Evolutionary conservation across 768 basidiomycete species (phyloP).

Genomic region (Lactifluus subvellereus): DNA sequence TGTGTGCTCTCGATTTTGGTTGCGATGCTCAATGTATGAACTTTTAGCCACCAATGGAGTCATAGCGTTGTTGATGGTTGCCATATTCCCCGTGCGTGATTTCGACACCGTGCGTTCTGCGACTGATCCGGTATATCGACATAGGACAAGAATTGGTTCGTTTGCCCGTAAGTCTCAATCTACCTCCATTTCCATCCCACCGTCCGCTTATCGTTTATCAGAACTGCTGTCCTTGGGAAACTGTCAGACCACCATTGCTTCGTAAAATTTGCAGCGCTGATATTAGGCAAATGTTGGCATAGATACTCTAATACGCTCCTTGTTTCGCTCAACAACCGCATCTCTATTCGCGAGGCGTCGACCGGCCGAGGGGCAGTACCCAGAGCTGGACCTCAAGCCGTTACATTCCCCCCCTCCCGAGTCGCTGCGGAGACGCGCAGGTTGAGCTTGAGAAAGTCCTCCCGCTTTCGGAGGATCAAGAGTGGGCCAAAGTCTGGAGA

Average conservation of each 20-base stretch:
- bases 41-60: not conserved
- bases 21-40: too few species aligned
- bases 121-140: not conserved
- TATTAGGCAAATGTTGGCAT: too few species aligned
- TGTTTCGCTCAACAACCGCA: conserved; percentile 13
- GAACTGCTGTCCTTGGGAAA: conserved; percentile 13
- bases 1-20: not conserved
- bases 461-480: not conserved
- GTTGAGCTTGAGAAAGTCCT: not conserved
- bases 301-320: not conserved
- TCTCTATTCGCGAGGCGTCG: too few species aligned
- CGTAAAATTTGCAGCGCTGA: not conserved
- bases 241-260: not conserved
- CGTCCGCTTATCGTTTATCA: not conserved
- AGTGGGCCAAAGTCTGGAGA: not conserved
- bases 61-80: not conserved
- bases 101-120: not conserved
- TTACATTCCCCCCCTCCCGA: not conserved
- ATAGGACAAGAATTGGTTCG: conserved; percentile 7
- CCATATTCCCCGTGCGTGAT: conserved; percentile 4
- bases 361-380: too few species aligned
- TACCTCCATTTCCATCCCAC: not conserved
- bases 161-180: conserved; percentile 1
- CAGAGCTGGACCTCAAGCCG: too few species aligned
- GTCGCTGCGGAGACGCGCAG: not conserved